These are phyloP conservation scores for Cladosporium sp. DNA, from an alignment of 2,329 filamentous ascomycete species.

Conservation along the genomic window DNA sequence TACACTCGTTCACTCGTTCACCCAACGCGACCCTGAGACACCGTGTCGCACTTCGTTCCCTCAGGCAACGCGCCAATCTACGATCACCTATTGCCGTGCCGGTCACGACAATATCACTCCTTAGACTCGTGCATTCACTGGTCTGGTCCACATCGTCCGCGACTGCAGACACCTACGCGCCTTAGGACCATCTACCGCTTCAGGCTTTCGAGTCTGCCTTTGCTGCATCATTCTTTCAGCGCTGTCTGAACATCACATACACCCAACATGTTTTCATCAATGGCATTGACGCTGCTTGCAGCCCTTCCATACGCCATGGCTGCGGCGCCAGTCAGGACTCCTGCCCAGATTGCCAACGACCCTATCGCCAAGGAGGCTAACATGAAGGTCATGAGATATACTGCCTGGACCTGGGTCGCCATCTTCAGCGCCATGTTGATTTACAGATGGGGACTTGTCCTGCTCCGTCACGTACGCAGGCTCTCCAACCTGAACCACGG, in stretches of 20 bases:
- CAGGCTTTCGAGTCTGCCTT: conserved; percentile 4
- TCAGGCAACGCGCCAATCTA: conserved; percentile 10
- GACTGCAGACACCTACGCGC: conserved; percentile 1
- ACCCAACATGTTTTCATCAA: conserved; percentile 2
- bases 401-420: conserved; percentile 52
- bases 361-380: conserved; percentile 22
- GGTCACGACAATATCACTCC: conserved; percentile 6
- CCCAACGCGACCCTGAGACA: conserved; percentile 2
- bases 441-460: conserved; percentile 61
- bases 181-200: neutral
- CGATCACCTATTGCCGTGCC: conserved; percentile 1
- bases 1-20: neutral
- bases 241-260: neutral
- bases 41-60: conserved; percentile 6
- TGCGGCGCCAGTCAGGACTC: conserved; percentile 5
- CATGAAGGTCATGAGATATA: conserved; percentile 31
- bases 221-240: neutral
- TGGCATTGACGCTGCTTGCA: conserved; percentile 8
- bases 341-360: conserved; percentile 5
- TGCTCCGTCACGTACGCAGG: conserved; percentile 66
- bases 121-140: conserved; percentile 9
- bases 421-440: conserved; percentile 60
- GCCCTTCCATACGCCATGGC: conserved; percentile 12
- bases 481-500: conserved; percentile 74
- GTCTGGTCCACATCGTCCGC: conserved; percentile 1